Conservation (phyloP, 2,329 filamentous ascomycete genomes). For the Colletotrichum zoysiae region DNA sequence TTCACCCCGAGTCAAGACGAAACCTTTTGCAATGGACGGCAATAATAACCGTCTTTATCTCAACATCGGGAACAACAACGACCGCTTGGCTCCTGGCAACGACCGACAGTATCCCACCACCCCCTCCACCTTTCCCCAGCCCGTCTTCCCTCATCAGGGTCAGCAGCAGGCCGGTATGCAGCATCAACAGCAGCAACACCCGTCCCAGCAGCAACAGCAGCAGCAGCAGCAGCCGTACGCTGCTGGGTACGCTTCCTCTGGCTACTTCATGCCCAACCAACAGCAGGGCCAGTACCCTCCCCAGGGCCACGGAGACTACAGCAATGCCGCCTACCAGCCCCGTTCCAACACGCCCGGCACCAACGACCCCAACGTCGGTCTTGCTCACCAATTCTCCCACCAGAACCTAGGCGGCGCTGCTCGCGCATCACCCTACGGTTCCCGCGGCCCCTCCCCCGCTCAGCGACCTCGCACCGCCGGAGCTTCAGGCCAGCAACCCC, state of each 20-base stretch:
- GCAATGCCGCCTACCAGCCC: constrained; percentile 58
- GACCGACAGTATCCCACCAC: constrained; percentile 86
- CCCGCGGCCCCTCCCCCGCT: constrained; percentile 75
- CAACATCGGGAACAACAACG: constrained; percentile 75
- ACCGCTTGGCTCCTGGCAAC: constrained; percentile 69
- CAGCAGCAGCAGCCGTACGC: constrained; percentile 61
- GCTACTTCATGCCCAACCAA: constrained; percentile 74
- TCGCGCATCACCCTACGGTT: constrained; percentile 76
- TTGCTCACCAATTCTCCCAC: constrained; percentile 96
- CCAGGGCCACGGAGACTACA: constrained; percentile 59
- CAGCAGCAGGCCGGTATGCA: constrained; percentile 49
- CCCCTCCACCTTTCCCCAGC: constrained; percentile 95
- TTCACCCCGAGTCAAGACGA: constrained; percentile 28
- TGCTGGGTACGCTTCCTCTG: constrained; percentile 58
- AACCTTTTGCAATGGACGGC: constrained; percentile 61
- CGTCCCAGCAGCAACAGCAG: constrained; percentile 50
- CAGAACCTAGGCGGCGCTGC: constrained; percentile 87
- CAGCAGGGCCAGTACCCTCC: constrained; percentile 63
- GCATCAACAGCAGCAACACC: constrained; percentile 48
- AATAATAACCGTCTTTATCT: constrained; percentile 74
- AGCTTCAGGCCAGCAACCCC: constrained; percentile 69
- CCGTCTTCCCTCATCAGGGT: constrained; percentile 69
- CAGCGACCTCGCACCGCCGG: constrained; percentile 89
- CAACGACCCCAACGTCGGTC: constrained; percentile 88
- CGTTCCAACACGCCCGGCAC: constrained; percentile 70